Evolutionary conservation across 306 rosid genomes (phyloP), one percentile per base, ranked within the genome.

Genomic region (Sicyos edulis): DNA sequence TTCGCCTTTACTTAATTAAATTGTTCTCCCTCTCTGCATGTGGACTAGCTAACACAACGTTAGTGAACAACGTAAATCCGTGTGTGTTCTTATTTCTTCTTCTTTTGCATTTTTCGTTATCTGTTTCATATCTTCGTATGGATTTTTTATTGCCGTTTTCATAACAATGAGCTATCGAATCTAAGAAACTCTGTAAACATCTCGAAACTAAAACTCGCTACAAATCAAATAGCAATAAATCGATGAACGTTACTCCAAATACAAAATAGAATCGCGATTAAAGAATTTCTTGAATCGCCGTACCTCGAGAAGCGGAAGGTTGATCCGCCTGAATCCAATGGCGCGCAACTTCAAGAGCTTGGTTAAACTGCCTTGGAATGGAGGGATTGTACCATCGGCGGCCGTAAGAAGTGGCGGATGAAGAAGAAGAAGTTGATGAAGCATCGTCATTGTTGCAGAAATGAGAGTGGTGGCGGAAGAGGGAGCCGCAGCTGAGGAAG

Each of bases 301-400:
- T 22, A 88, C 91, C 89, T 69, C 73, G 61, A 54, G 95, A 89
- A 17, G 83, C 83, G 8, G 81, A 83, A 0, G 85, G 75, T 40
- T 78, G 82, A 67, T 80, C 82, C n/a, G 85, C 71, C 76, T 89
- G 79, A 71, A 92, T 26, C 96, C 95, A 92, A 15, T 68, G 89
- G 76, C 95, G 96, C 22, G 78, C 64, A 49, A 89, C 72, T 69
- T 75, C 78, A 24, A 66, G 84, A 51, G 75, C 70, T 1, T 45
- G 72, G 50, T 42, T 58, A 49, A 68, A 80, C 21, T 74, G 77
- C 10, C 60, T 47, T n/a, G 54, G 74, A 56, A 78, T 47, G 59
- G 82, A 73, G 1, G 92, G 80, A 50, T 80, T 74, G 79, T 73
- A 80, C 87, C 80, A 79, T 47, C 70, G 75, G 58, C 82, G 81